Evolutionary conservation across 768 basidiomycete genomes (phyloP).

Genomic region (Ramaria rubella): DNA sequence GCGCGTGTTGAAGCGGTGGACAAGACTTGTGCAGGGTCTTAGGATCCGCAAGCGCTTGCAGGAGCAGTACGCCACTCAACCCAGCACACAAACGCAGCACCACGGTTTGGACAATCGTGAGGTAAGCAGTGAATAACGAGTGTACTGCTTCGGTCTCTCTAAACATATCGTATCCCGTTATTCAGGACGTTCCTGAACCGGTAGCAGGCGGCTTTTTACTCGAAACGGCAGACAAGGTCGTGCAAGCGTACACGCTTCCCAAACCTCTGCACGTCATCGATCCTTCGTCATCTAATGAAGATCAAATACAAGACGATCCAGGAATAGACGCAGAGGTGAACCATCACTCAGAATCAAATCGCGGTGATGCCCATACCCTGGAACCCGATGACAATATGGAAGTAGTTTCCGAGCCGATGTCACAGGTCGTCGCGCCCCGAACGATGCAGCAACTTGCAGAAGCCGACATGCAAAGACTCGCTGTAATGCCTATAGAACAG

Average conservation of each 20-base stretch:
- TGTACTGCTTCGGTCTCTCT: neutral
- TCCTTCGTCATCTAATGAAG: neutral
- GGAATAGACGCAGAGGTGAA: neutral
- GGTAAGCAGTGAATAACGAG: neutral
- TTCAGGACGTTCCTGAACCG: slow-evolving; percentile 13
- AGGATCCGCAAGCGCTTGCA: slow-evolving; percentile 79
- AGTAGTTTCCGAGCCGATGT: slow-evolving; percentile 11
- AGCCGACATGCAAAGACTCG: slow-evolving; percentile 22
- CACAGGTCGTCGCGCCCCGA: slow-evolving; percentile 34
- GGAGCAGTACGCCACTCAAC: slow-evolving; percentile 51
- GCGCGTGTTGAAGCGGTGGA: slow-evolving; percentile 82
- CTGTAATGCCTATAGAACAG: slow-evolving; percentile 1
- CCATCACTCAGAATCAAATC: neutral
- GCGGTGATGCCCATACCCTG: slow-evolving; percentile 14
- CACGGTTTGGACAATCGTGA: slow-evolving; percentile 2
- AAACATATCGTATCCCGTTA: neutral
- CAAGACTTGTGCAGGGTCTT: slow-evolving; percentile 78
- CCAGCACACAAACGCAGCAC: neutral
- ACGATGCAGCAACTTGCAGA: slow-evolving; percentile 64
- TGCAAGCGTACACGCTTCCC: slow-evolving; percentile 66
- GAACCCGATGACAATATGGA: slow-evolving; percentile 18
- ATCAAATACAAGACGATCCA: neutral
- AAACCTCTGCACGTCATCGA: slow-evolving; percentile 25
- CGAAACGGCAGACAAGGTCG: slow-evolving; percentile 58
- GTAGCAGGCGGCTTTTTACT: slow-evolving; percentile 55